Evolutionary conservation across 768 basidiomycete species (phyloP).

Genomic region (Boletellus ananiceps): DNA sequence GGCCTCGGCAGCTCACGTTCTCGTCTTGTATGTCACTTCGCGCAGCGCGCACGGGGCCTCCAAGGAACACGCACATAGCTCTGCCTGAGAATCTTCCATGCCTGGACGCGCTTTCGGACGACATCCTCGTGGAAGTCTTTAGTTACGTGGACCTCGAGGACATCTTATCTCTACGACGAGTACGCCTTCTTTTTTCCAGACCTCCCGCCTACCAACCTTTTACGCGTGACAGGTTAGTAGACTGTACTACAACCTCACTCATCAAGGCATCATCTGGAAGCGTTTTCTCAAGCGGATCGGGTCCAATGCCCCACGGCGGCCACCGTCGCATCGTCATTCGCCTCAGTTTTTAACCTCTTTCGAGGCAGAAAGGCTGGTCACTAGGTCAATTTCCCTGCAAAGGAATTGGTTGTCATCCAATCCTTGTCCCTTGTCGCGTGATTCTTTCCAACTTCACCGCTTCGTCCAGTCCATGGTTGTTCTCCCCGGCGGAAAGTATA

Average conservation of each 20-base stretch:
- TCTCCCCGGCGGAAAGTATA: conserved; percentile 64
- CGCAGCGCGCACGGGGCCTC: conserved; percentile 12
- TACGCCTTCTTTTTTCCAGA: conserved; percentile 16
- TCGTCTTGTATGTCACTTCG: conserved; percentile 13
- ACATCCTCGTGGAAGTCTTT: conserved; percentile 37
- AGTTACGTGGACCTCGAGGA: conserved; percentile 35
- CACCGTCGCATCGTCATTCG: conserved; percentile 50
- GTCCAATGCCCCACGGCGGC: conserved; percentile 56
- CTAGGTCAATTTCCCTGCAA: conserved; percentile 55
- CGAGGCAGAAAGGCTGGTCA: conserved; percentile 54
- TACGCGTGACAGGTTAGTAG: conserved; percentile 45
- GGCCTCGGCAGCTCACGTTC: conserved; percentile 21
- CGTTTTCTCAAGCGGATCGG: conserved; percentile 50
- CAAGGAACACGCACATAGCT: conserved; percentile 25
- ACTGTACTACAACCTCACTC: conserved; percentile 56
- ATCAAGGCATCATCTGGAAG: conserved; percentile 68
- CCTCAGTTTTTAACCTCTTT: conserved; percentile 30
- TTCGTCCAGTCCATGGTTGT: conserved; percentile 50
- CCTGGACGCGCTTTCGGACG: conserved; percentile 33
- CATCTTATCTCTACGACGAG: conserved; percentile 34
- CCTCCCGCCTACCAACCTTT: background rate
- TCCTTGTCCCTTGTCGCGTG: conserved; percentile 30
- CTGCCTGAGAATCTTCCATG: conserved; percentile 24
- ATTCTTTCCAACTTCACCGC: conserved; percentile 28
- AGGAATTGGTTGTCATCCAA: conserved; percentile 50